Base-by-base conservation (phyloP, 805 yeast genomes). In the Jamesozyma spencerorum region DNA sequence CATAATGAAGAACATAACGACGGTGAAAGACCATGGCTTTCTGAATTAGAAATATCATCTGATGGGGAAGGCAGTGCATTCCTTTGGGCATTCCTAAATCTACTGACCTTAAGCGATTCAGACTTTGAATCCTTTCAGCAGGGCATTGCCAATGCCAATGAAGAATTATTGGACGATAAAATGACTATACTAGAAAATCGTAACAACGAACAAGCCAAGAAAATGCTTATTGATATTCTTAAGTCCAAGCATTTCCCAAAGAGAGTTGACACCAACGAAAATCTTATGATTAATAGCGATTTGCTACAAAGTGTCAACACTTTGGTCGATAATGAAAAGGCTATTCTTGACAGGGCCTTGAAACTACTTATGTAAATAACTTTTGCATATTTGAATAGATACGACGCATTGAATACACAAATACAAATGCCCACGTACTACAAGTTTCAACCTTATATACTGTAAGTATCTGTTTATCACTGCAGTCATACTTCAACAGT, bases 21-120 rank as follows among this genome's bases (percentile, higher is more conserved):
- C 3, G 46, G 34, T 5, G 31, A 33, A 15, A 20, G 34, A 15
- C 34, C 37, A 18, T 34, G 80, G 79, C 58, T 71, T 34, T 53
- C 69, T 34, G 68, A 72, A 30, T 55, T 72, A 18, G 58, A 60
- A 34, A 47, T 76, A 14, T 45, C 45, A 3, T 55, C 47, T 34
- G 57, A 65, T 35, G 84, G 81, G 1, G 58, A 57, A 17, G 69
- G 72, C 10, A 62, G 77, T 0, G 54, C 56, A 2, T 61, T 69
- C n/a, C 65, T 78, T 0, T 62, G 61, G 46, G 72, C 77, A 0
- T 41, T 70, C 18, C 50, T 65, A 13, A 68, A 55, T 18, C 44
- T 71, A 3, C 43, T 69, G 3, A 50, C 68, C 2, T 17, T 68
- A 41, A 47, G 50, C 5, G 26, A 22, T 22, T 6, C 10, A 7